Percentiles rank a stretch among this genome's conserved stretches.
Evolutionary conservation across 2,329 filamentous ascomycete genomes (phyloP).

Genomic region (Monosporascus sp.): DNA sequence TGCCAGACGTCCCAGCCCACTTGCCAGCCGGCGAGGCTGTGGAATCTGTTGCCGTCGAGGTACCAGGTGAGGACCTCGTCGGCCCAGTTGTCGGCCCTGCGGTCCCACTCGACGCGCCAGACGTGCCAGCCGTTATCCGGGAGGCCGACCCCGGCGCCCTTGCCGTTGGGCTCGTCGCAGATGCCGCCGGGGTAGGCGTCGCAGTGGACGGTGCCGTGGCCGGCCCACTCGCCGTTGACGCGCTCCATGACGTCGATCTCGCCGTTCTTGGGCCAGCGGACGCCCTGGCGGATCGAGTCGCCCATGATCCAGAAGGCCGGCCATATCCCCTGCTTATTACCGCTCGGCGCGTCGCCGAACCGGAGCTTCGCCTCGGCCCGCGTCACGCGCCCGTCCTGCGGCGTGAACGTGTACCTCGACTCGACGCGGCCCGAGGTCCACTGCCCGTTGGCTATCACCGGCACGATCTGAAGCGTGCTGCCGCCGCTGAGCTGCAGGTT

Average conservation of each 20-base stretch:
- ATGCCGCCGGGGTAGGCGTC: constrained; percentile 36
- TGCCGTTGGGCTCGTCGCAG: constrained; percentile 44
- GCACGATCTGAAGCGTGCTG: constrained; percentile 46
- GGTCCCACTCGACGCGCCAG: constrained; percentile 44
- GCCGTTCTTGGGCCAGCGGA: constrained; percentile 43
- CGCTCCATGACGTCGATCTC: constrained; percentile 48
- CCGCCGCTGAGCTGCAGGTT: constrained; percentile 49
- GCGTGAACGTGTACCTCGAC: constrained; percentile 40
- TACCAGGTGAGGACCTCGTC: constrained; percentile 45
- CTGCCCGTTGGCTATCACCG: constrained; percentile 31
- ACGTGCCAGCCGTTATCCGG: constrained; percentile 43
- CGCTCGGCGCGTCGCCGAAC: constrained; percentile 34
- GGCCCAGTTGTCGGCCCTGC: constrained; percentile 37
- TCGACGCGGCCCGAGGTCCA: constrained; percentile 50
- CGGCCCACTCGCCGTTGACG: constrained; percentile 39
- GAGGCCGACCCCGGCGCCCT: constrained; percentile 30
- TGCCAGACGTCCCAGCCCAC: constrained; percentile 39
- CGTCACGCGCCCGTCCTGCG: constrained; percentile 33
- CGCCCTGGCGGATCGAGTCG: constrained; percentile 39
- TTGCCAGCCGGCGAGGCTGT: constrained; percentile 36
- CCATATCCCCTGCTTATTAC: constrained; percentile 45
- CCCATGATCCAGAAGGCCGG: constrained; percentile 50
- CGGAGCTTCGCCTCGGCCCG: constrained; percentile 40
- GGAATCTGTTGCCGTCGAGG: constrained; percentile 39
- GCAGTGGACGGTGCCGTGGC: constrained; percentile 45